Base-by-base conservation (phyloP, 2,329 filamentous ascomycete genomes). In the Hypoxylon sp. region DNA sequence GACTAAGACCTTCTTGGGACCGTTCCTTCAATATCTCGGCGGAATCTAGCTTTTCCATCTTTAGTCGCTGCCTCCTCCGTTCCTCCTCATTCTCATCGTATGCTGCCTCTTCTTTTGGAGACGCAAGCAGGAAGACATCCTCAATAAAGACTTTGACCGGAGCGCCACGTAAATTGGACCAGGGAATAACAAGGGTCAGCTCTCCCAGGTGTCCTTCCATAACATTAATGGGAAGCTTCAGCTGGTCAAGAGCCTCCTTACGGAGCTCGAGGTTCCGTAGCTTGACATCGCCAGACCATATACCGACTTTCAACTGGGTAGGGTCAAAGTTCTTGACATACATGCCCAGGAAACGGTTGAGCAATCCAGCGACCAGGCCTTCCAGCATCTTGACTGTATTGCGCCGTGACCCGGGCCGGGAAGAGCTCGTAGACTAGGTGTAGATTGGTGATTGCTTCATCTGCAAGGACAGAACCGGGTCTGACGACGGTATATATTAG, bases 281-380 rank as follows among this genome's bases (percentile, higher is more conserved):
- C 81, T 97, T 97, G 74, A 99, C 95, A 82, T 99, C 95, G 72
- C 96, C 95, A 20, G 92, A 97, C 95, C 94, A 99, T 74, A 99
- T 99, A 68, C 96, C 95, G 68, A 99, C 94, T 77, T 99, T 99
- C 70, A 99, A 86, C 82, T 99, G 95, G 74, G 93, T 91, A 56
- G 95, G 93, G 79, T 99, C 95, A 78, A 99, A 99, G 81, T 99
- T 98, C 86, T 97, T 94, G 79, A 99, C 94, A 79, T 99, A 99
- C 91, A 98, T 97, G 85, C 95, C 96, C 87, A 99, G 82, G 81
- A 99, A 98, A 83, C 96, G 91, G 84, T 99, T 99, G 73, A 99
- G 90, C 84, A 99, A 85, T 80, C 94, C 96, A 73, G 95, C 93
- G 68, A 98, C 95, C 72, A 99, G 86, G 71, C 94, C 92, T 86